phyloP scores from a whole-genome alignment of 73 alveolate species.

The Paramecium primaurelia region DNA sequence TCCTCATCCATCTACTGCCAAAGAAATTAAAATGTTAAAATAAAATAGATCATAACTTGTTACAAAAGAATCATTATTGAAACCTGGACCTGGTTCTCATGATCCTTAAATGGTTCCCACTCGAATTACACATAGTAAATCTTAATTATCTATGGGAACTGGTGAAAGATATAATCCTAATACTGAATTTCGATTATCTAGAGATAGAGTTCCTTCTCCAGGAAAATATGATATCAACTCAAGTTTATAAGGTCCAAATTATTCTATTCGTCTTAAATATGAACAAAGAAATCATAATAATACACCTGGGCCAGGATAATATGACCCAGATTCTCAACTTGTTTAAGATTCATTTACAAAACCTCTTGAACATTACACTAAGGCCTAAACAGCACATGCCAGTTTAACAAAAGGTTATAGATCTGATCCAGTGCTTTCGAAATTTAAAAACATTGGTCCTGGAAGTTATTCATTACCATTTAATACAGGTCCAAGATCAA shows the following conservation, averaged over 20 bases:
- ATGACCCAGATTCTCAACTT: slow-evolving; percentile 15
- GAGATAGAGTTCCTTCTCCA: slow-evolving; percentile 12
- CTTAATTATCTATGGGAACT: not conserved
- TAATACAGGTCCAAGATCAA: not conserved
- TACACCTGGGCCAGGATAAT: slow-evolving; percentile 45
- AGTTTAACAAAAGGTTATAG: not conserved
- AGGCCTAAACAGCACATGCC: not conserved
- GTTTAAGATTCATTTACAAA: not conserved
- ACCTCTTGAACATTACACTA: slow-evolving; percentile 7
- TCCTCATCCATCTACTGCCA: slow-evolving; percentile 6
- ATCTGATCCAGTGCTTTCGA: slow-evolving; percentile 45
- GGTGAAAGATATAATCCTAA: slow-evolving; percentile 27
- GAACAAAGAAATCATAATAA: not conserved
- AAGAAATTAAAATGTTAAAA: not conserved
- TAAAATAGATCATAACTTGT: not conserved
- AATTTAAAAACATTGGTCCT: slow-evolving; percentile 31
- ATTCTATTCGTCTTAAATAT: slow-evolving; percentile 26
- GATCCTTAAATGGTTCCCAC: not conserved
- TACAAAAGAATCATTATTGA: not conserved
- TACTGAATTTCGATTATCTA: not conserved
- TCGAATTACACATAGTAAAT: not conserved
- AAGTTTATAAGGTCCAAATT: slow-evolving; percentile 37
- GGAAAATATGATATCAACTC: not conserved
- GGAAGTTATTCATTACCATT: not conserved
- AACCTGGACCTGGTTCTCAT: slow-evolving; percentile 40